A percentile compares a stretch with the other conserved stretches of the same genome.
Conservation (phyloP, 73 alveolate genomes). For the Halteria grandinella region DNA sequence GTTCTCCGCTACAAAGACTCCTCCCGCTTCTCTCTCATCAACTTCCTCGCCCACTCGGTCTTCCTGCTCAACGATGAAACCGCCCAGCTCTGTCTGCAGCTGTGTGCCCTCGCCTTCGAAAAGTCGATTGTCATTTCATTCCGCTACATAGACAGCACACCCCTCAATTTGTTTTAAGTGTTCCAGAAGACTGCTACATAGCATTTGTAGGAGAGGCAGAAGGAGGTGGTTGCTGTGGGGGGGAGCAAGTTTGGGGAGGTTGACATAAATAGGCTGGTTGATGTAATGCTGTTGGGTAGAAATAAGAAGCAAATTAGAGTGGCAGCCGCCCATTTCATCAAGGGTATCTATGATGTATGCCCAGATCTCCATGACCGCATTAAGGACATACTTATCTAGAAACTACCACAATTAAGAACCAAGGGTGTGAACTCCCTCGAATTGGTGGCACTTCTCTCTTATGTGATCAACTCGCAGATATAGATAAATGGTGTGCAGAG, state of each 20-base stretch:
- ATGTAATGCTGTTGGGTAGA: slow-evolving; percentile 12
- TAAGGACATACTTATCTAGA: background rate
- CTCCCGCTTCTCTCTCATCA: background rate
- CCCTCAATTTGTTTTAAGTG: background rate
- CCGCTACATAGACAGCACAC: background rate
- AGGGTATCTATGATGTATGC: slow-evolving; percentile 44
- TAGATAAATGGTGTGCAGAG: background rate
- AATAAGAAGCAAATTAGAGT: slow-evolving; percentile 31
- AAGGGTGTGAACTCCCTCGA: slow-evolving; percentile 46
- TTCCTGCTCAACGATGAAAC: slow-evolving; percentile 19
- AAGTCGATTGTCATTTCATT: background rate
- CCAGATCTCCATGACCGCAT: background rate
- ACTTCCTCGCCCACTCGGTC: slow-evolving; percentile 3
- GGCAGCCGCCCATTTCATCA: slow-evolving; percentile 27
- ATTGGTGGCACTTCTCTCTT: slow-evolving; percentile 15
- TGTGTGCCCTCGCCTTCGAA: slow-evolving; percentile 19
- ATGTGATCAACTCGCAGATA: background rate
- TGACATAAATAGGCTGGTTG: slow-evolving; percentile 1
- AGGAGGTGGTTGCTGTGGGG: background rate
- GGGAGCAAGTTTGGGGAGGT: background rate
- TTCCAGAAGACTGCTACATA: no score
- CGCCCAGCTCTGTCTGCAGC: background rate
- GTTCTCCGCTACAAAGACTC: background rate
- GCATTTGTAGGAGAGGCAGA: background rate
- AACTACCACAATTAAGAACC: background rate